phyloP scores from a whole-genome alignment of 2,329 filamentous ascomycete genomes.

The Penicillium sp. region DNA sequence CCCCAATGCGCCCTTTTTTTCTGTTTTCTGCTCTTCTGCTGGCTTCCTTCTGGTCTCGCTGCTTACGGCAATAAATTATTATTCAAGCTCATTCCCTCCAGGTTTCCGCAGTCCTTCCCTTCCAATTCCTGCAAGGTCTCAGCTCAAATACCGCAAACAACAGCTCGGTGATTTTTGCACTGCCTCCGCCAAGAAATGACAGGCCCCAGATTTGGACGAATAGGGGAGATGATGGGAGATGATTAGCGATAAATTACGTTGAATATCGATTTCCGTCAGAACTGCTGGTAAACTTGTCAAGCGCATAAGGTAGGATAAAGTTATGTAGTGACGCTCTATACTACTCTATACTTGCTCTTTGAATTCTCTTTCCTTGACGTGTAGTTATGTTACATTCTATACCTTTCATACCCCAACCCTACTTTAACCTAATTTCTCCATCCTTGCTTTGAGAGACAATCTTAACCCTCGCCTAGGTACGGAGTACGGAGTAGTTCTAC shows the following conservation, averaged over 20 bases:
- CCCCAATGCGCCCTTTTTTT: neutral
- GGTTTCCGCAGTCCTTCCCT: neutral
- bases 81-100: neutral
- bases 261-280: neutral
- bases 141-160: conserved; percentile 1
- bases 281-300: neutral
- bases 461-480: too few relatives aligned
- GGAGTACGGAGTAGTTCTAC: too few relatives aligned
- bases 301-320: too few relatives aligned
- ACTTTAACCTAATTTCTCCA: too few relatives aligned
- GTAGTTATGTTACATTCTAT: too few relatives aligned
- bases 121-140: neutral
- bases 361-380: too few relatives aligned
- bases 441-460: too few relatives aligned
- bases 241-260: neutral
- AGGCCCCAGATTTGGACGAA: neutral
- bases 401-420: too few relatives aligned
- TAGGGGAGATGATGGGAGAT: conserved; percentile 2
- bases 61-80: too few relatives aligned
- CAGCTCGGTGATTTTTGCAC: conserved; percentile 27
- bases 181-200: conserved; percentile 27
- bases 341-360: too few relatives aligned
- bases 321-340: too few relatives aligned
- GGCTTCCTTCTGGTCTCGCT: too few relatives aligned
- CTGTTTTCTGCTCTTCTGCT: neutral